Evolutionary conservation across 192 early-diverging fungal genomes (phyloP), one percentile per base, ranked within the genome.

Genomic region (Pilobolus umbonatus): DNA sequence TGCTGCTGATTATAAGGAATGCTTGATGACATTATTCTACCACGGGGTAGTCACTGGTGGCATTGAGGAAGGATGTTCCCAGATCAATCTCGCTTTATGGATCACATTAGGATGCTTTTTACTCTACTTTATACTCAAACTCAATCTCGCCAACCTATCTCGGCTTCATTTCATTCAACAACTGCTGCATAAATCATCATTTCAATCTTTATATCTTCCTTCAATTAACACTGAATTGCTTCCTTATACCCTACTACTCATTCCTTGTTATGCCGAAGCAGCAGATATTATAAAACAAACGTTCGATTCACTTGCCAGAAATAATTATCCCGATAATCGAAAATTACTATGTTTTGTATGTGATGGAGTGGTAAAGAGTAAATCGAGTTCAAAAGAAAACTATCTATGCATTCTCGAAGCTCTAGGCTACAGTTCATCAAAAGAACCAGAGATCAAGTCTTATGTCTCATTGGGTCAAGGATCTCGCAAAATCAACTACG

Each of bases 261-360:
- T 86, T 36, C 83, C 84, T 21, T 88, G 85, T 62, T 88, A 86
- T 65, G 84, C 86, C 6, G 86, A 88, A 67, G 75, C 79, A 25
- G 77, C 85, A 40, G 72, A 65, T 0, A 83, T 80, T 5, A 66
- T 88, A 14, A 65, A 69, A 25, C 75, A 82, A 39, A 88, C 85
- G 2, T 64, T 88, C 17, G 80, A 88, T 47, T 86, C 86, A 5
- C 62, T 88, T 12, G 78, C 85, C 0, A 64, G 45, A 4, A 60
- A 80, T 1, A 68, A 67, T 25, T 88, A 88, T 58, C 82, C 85
- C 31, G 86, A 88, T 69, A 78, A 79, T 57, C 76, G 79, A 55
- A 88, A 84, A 51, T 59, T 88, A 3, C 53, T 88, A 10, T 80
- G 86, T 47, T 75, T 88, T 60, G 75, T 88, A 29, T 80, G 80